Base-by-base conservation (phyloP, 768 basidiomycete genomes). In the Kwoniella sp. region DNA sequence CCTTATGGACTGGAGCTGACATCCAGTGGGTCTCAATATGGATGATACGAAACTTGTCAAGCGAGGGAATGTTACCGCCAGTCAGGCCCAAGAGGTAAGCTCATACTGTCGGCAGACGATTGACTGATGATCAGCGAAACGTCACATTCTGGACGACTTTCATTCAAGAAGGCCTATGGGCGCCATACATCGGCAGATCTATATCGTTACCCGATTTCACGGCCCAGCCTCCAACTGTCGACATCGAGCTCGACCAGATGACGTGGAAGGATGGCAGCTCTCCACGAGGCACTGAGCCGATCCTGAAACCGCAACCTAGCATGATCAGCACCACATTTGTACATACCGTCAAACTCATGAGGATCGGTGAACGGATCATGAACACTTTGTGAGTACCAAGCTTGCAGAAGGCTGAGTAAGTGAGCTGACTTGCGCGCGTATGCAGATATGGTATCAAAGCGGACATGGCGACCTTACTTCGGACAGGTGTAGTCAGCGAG, bases 1-100 rank as follows among this genome's bases (percentile, higher is more conserved):
- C 48, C 53, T 61, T 25, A 25, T 26, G 25, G 41, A 20, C 25
- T 23, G 2, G 3, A 37, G 65, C 57, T 63, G 52, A 66, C 41
- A n/a, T 8, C 0, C 51, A 79, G 77, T 79, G 37, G 77, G 77
- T 0, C 54, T 79, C 61, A 75, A 79, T 58, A 68, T 73, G 26
- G 73, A 79, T 41, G 64, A 64, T 56, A 50, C 71, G 3, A 55
- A 48, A 20, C 50, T 79, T 53, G 53, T 79, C 2, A 61, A 65
- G 34, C 52, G 52, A 34, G 74, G 77, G 1, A 69, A 72, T 47
- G 41, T 77, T n/a, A 71, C 73, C 1, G 56, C 55, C 15, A 59
- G 31, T n/a, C 68, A 73, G 56, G 74, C 72, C 2, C 55, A 68
- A 72, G 73, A 74, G 57, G 68, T 72, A 47, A 61, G 72, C 66